Conservation (phyloP, 345 rosid genomes). For the Pseudoturritis turrita region DNA sequence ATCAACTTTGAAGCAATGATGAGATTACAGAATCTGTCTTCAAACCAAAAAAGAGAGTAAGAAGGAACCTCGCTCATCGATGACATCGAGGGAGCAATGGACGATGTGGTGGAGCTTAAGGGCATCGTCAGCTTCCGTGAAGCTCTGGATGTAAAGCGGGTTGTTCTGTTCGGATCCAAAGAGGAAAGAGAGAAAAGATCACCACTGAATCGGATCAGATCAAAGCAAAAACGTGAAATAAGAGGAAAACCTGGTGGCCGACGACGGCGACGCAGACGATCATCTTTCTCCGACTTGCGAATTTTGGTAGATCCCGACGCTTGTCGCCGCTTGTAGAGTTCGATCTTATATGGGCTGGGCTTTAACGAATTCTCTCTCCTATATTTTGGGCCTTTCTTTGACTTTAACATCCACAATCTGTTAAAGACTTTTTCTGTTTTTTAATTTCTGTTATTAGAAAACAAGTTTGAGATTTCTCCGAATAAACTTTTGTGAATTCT, state of each 20-base stretch:
- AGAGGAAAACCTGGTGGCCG: conserved; percentile 62
- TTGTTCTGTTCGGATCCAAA: conserved; percentile 49
- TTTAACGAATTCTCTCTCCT: neutral
- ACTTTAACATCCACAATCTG: too few species aligned
- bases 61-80: conserved; percentile 83
- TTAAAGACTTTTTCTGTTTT: too few species aligned
- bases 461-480: too few species aligned
- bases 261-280: conserved; percentile 87
- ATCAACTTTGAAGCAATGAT: neutral
- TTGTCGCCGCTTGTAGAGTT: neutral
- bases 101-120: conserved; percentile 90
- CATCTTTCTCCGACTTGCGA: conserved; percentile 46
- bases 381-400: neutral
- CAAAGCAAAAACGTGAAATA: neutral
- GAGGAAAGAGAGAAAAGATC: neutral
- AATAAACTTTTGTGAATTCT: too few species aligned
- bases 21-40: too few species aligned
- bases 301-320: neutral
- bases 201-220: neutral
- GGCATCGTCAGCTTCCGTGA: conserved; percentile 84
- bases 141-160: conserved; percentile 89
- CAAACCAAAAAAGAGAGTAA: too few species aligned
- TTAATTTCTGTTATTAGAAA: too few species aligned
- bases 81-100: conserved; percentile 86
- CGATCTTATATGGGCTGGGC: neutral